phyloP scores from a whole-genome alignment of 345 rosid genomes.

The Lepidium aucheri region DNA sequence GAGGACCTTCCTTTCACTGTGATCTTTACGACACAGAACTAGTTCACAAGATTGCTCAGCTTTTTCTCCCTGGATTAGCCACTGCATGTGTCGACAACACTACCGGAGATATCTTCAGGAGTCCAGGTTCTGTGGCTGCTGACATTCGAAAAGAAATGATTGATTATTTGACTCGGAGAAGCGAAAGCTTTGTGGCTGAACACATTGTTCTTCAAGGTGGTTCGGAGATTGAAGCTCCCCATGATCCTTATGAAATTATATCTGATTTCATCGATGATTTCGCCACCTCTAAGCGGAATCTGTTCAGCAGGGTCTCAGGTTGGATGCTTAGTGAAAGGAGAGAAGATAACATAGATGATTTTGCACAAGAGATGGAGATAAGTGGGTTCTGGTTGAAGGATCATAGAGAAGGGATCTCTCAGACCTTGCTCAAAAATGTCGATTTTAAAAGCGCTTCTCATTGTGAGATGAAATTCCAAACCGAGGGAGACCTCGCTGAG shows the following conservation, averaged over 20 bases:
- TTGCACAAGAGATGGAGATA: conserved; percentile 75
- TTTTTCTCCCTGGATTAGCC: conserved; percentile 67
- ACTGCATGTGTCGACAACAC: conserved; percentile 84
- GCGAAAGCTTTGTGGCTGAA: conserved; percentile 73
- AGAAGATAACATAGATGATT: conserved; percentile 85
- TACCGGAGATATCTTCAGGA: conserved; percentile 63
- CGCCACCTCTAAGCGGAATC: conserved; percentile 57
- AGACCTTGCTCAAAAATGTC: conserved; percentile 59
- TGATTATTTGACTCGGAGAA: conserved; percentile 55
- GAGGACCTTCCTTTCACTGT: conserved; percentile 49
- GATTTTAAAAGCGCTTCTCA: conserved; percentile 61
- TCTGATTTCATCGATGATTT: conserved; percentile 68
- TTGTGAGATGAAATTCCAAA: conserved; percentile 53
- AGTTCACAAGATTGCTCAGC: conserved; percentile 54
- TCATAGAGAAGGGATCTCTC: conserved; percentile 51
- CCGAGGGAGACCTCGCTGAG: conserved; percentile 41
- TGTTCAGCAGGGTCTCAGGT: conserved; percentile 69
- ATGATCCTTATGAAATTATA: conserved; percentile 65
- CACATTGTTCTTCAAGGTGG: conserved; percentile 48
- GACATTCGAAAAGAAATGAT: conserved; percentile 67
- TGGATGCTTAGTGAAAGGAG: conserved; percentile 82
- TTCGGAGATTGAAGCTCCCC: conserved; percentile 40
- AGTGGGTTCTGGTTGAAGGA: conserved; percentile 70
- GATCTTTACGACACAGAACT: conserved; percentile 53
- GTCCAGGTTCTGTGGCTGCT: conserved; percentile 72